phyloP scores from a whole-genome alignment of 2,329 filamentous ascomycete species.

The Neopestalotiopsis sp. region DNA sequence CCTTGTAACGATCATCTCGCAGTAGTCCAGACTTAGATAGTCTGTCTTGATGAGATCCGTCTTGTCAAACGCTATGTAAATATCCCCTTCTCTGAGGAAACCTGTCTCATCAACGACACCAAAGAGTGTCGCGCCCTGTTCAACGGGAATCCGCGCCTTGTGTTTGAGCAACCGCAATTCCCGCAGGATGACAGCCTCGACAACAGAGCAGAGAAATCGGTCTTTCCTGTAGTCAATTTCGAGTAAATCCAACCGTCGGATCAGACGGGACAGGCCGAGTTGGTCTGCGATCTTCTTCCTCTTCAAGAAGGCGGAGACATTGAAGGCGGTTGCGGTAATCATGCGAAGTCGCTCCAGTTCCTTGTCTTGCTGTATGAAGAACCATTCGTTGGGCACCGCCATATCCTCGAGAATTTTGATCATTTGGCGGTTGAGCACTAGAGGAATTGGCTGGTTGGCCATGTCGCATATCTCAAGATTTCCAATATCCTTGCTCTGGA shows the following conservation, averaged over 20 bases:
- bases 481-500: constrained; percentile 57
- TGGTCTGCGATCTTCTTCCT: constrained; percentile 64
- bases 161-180: constrained; percentile 80
- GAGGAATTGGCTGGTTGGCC: constrained; percentile 68
- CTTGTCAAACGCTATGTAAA: constrained; percentile 67
- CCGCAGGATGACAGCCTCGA: constrained; percentile 74
- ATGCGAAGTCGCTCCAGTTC: constrained; percentile 65
- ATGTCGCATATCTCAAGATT: constrained; percentile 77
- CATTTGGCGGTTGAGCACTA: constrained; percentile 78
- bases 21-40: constrained; percentile 40
- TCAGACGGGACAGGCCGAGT: constrained; percentile 65
- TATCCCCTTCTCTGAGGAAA: constrained; percentile 67
- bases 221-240: constrained; percentile 72
- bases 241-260: constrained; percentile 63
- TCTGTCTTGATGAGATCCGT: constrained; percentile 29
- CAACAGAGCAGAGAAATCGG: constrained; percentile 69
- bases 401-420: constrained; percentile 90
- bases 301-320: constrained; percentile 71
- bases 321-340: constrained; percentile 62
- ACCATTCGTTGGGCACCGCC: constrained; percentile 61
- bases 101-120: constrained; percentile 85
- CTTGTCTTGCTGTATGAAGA: constrained; percentile 67
- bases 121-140: constrained; percentile 75
- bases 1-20: constrained; percentile 65
- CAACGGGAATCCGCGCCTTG: constrained; percentile 75